Base-by-base conservation (phyloP, 164 flowering plant species). In the Protea cynaroides region DNA sequence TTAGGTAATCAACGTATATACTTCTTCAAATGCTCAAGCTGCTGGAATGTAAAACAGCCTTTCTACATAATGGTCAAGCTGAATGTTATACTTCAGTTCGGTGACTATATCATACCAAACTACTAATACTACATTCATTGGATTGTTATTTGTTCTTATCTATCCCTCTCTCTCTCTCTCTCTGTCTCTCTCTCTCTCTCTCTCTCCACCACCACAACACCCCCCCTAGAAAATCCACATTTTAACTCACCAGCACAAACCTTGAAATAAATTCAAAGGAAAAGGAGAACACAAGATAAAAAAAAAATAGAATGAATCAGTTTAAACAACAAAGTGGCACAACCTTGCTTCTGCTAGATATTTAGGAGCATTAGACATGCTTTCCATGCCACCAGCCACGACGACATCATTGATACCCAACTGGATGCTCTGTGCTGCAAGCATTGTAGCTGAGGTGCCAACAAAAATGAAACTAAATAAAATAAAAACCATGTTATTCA, bases 361-460 rank as follows among this genome's bases (percentile, higher is more conserved):
- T 63, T 89, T 86, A 25, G 96, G 96, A 0, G 75, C 86, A 74
- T 89, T 89, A 19, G 96, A 89, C 96, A 89, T 89, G 80, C 92
- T 89, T 77, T 89, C 96, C 92, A 86, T 89, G 70, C 96, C 96
- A 54, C 96, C 96, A 52, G 85, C 86, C 68, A 89, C 90, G 68
- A 87, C 92, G 47, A 89, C 74, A 75, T 85, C 88, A 70, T 87
- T 84, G 67, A 80, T 57, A 58, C 96, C 96, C 65, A 81, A 61
- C 65, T 85, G 85, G 60, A 89, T 87, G 58, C 78, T 79, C 53
- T 85, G 89, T 53, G 96, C 84, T 7, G 89, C 96, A 67, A 89
- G 51, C 84, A 87, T 87, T 19, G 84, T 79, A n/a, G 92, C 96
- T 89, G 80, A 14, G 24, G 65, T 3, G 43, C 63, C 40, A 29